Conservation (phyloP, 352 stramenopile species). For the Phytophthora uliginosa region DNA sequence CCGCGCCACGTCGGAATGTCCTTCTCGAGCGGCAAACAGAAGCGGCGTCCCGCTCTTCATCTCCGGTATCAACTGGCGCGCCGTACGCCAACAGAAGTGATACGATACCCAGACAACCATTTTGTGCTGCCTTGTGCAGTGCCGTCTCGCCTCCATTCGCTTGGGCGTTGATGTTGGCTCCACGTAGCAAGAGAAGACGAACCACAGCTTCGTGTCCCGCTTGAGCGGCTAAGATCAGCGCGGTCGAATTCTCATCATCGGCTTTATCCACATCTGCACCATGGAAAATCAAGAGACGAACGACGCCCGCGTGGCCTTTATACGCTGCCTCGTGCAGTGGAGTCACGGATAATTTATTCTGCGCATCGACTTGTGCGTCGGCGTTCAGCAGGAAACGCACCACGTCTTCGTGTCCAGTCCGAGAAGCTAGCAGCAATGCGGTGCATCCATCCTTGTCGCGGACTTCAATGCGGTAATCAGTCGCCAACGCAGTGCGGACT, state of each 20-base stretch:
- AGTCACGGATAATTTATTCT: not conserved
- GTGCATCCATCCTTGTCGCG: slow-evolving; percentile 5
- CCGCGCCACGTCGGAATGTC: not conserved
- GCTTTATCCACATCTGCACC: not conserved
- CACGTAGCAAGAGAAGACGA: not conserved
- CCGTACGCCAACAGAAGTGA: not conserved
- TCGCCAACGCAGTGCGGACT: not conserved
- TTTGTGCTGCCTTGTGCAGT: slow-evolving; percentile 7
- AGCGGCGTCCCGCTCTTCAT: slow-evolving; percentile 3
- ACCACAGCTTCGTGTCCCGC: not conserved
- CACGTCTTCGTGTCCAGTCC: not conserved
- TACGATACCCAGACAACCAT: not conserved
- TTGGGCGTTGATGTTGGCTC: slow-evolving; percentile 3
- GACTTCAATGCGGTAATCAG: not conserved
- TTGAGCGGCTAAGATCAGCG: slow-evolving; percentile 2
- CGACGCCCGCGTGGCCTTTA: slow-evolving; percentile 1
- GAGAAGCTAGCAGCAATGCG: not conserved
- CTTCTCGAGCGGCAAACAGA: not conserved
- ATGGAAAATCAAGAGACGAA: not conserved
- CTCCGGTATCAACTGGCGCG: not conserved
- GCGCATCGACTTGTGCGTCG: slow-evolving; percentile 1
- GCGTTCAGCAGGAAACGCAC: not conserved
- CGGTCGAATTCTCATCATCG: not conserved
- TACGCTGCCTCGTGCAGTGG: not conserved
- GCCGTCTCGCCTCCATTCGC: slow-evolving; percentile 3